phyloP scores from a whole-genome alignment of 202 grass and related monocot genomes.

The Brachypodium distachyon region DNA sequence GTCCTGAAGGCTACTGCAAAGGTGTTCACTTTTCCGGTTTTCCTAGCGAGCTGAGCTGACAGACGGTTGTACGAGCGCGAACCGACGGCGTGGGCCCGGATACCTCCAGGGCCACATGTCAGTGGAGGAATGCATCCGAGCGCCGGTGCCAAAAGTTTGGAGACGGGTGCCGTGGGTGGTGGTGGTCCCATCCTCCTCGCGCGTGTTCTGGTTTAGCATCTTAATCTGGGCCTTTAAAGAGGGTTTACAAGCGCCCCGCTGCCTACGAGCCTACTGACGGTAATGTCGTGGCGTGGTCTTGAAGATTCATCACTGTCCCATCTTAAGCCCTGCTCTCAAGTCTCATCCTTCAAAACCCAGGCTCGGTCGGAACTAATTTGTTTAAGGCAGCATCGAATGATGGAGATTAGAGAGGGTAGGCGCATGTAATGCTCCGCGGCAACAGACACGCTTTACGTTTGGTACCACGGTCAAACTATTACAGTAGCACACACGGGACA shows the following conservation, averaged over 20 bases:
- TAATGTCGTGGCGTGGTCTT: not conserved
- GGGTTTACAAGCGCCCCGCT: too few relatives aligned
- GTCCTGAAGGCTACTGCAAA: not conserved
- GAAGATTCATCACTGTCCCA: not conserved
- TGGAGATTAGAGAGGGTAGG: not conserved
- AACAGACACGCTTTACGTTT: not conserved
- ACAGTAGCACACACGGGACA: not conserved
- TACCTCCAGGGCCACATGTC: not conserved
- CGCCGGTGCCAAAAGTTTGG: not conserved
- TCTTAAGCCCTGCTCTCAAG: not conserved
- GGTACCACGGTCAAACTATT: not conserved
- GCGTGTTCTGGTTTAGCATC: not conserved
- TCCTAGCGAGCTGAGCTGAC: conserved; percentile 8
- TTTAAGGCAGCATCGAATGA: not conserved
- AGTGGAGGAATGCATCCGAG: not conserved
- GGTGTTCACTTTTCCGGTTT: not conserved
- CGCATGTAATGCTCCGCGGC: not conserved
- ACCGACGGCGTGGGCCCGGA: not conserved
- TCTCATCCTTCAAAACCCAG: too few relatives aligned
- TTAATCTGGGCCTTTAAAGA: not conserved
- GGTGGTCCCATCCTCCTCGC: not conserved
- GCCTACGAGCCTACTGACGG: not conserved
- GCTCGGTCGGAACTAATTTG: too few relatives aligned
- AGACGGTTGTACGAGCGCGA: not conserved
- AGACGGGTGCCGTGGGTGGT: not conserved